A percentile compares a stretch with the other conserved stretches of the same genome.
Conservation (phyloP, 129 eudicot species). For the Artemisia annua region DNA sequence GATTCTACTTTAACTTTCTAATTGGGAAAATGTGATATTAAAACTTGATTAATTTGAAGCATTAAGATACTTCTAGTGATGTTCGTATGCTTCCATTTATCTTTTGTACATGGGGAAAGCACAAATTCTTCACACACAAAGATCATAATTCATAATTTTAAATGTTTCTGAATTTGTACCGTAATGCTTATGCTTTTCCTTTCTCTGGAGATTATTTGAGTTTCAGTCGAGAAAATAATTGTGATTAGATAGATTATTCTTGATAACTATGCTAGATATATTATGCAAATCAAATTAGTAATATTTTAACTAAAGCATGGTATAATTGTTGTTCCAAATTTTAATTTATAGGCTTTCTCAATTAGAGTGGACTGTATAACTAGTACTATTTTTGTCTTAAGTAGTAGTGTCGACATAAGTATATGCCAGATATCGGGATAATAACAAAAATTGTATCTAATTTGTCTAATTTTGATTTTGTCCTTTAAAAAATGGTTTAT, state of each 20-base stretch:
- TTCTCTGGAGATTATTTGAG: constrained; percentile 3
- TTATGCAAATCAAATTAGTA: background rate
- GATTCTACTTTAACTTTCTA: constrained; percentile 23
- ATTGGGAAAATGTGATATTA: background rate
- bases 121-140: constrained; percentile 26
- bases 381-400: background rate
- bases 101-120: constrained; percentile 26
- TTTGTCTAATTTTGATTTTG: too few species aligned
- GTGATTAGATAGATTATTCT: constrained; percentile 2
- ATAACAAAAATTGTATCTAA: too few species aligned
- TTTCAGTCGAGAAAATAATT: background rate
- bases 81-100: constrained; percentile 22
- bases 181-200: constrained; percentile 12
- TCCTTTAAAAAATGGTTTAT: too few species aligned
- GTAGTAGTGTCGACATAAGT: background rate
- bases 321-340: background rate
- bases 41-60: background rate
- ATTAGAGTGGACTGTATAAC: background rate
- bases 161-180: background rate
- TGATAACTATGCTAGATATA: constrained; percentile 2
- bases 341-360: background rate
- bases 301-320: background rate
- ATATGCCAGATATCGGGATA: too few species aligned
- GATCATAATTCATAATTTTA: background rate
- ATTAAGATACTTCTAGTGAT: constrained; percentile 6